Percentiles rank a stretch among this genome's conserved stretches.
Evolutionary conservation across 768 basidiomycete genomes (phyloP).

Genomic region (Mycena albidolilacea): DNA sequence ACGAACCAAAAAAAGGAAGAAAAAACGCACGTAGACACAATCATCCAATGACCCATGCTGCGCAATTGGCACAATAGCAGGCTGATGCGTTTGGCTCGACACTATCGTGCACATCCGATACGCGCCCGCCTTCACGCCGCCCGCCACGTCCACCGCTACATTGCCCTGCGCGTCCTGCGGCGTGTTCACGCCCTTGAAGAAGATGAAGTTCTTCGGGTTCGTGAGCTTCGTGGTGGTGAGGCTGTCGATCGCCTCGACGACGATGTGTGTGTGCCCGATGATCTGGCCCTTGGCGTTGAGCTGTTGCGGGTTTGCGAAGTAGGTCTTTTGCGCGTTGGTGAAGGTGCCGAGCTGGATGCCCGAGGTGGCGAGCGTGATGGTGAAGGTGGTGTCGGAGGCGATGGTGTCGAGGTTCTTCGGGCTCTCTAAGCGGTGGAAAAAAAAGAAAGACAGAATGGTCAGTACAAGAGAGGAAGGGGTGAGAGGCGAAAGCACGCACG

Average conservation of each 20-base stretch:
- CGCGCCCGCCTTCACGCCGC: conserved; percentile 70
- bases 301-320: conserved; percentile 70
- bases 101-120: conserved; percentile 74
- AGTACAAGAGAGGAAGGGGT: too few relatives aligned
- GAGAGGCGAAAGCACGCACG: conserved; percentile 24
- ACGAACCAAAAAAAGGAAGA: conserved; percentile 37
- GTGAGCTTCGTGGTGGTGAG: conserved; percentile 60
- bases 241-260: conserved; percentile 62
- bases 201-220: conserved; percentile 66
- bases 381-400: conserved; percentile 63
- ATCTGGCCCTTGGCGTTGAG: conserved; percentile 64
- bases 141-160: conserved; percentile 63
- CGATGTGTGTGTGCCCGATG: conserved; percentile 71
- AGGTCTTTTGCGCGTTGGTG: conserved; percentile 58
- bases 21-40: conserved; percentile 65
- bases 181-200: conserved; percentile 48
- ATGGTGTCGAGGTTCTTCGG: conserved; percentile 63
- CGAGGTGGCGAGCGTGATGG: conserved; percentile 62
- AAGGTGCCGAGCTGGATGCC: conserved; percentile 49
- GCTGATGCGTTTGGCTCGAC: conserved; percentile 68
- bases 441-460: too few relatives aligned
- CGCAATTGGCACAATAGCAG: conserved; percentile 68
- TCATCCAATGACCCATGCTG: conserved; percentile 65
- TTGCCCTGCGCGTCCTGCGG: conserved; percentile 60
- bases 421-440: background rate